These are phyloP conservation scores for Bisporella sp. DNA, from an alignment of 2,329 filamentous ascomycete species.

Conservation along the genomic window DNA sequence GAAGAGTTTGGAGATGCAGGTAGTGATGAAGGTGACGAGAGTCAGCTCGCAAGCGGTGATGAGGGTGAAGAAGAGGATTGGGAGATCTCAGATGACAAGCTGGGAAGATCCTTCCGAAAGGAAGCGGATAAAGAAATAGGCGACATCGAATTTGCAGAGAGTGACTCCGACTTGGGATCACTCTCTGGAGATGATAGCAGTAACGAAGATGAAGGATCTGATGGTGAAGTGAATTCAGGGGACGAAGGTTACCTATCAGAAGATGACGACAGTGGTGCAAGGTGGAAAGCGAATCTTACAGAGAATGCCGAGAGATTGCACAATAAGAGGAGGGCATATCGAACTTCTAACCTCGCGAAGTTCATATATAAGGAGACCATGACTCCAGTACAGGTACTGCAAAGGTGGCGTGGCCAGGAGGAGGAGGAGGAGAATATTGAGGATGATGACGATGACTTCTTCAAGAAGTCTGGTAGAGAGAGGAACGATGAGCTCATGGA, in stretches of 20 bases:
- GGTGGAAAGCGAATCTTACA: constrained; percentile 85
- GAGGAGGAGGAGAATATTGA: constrained; percentile 53
- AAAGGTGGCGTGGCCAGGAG: constrained; percentile 69
- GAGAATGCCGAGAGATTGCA: constrained; percentile 69
- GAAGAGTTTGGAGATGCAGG: constrained; percentile 50
- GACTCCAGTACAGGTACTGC: constrained; percentile 66
- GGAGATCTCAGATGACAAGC: constrained; percentile 51
- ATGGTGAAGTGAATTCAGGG: constrained; percentile 31
- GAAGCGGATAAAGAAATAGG: constrained; percentile 50
- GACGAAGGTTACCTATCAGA: constrained; percentile 39
- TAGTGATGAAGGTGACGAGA: constrained; percentile 36
- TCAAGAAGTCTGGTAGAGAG: constrained; percentile 55
- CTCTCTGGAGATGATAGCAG: constrained; percentile 54
- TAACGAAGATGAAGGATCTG: constrained; percentile 30
- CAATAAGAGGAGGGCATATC: constrained; percentile 62
- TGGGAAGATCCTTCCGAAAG: constrained; percentile 55
- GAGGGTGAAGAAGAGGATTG: constrained; percentile 43
- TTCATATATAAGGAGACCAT: constrained; percentile 84
- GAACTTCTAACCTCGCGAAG: constrained; percentile 74
- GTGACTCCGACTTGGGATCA: constrained; percentile 92
- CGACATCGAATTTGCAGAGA: constrained; percentile 88
- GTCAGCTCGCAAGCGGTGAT: constrained; percentile 18
- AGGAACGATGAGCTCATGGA: constrained; percentile 66
- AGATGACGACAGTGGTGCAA: constrained; percentile 65
- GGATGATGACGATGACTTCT: constrained; percentile 51